These are phyloP conservation scores for Musa balbisiana DNA, from an alignment of 202 grass and related monocot genomes.

Conservation along the genomic window DNA sequence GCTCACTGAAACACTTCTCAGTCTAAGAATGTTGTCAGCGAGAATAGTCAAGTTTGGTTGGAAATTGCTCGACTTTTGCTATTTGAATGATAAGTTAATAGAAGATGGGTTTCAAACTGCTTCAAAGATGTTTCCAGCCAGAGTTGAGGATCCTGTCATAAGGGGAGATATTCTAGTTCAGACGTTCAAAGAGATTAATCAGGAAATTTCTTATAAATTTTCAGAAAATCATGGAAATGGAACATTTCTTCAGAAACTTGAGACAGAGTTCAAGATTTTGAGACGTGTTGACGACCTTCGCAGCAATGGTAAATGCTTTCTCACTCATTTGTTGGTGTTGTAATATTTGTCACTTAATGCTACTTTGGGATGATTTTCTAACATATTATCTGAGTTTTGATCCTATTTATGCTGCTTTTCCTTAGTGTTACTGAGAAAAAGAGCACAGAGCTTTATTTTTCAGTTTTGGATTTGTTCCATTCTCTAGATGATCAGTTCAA, in stretches of 20 bases:
- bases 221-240: conserved; percentile 40
- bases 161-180: conserved; percentile 91
- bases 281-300: conserved; percentile 44
- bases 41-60: conserved; percentile 71
- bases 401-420: neutral
- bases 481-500: neutral
- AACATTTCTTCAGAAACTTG: conserved; percentile 73
- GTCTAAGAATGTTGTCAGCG: conserved; percentile 77
- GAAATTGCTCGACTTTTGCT: conserved; percentile 83
- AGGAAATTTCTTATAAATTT: conserved; percentile 45
- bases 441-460: neutral
- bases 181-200: conserved; percentile 72
- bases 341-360: neutral
- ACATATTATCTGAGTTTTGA: neutral
- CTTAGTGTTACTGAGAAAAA: neutral
- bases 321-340: neutral
- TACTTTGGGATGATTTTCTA: neutral
- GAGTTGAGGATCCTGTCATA: conserved; percentile 83
- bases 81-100: conserved; percentile 60
- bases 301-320: conserved; percentile 45
- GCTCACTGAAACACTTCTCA: conserved; percentile 44
- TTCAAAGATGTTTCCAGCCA: conserved; percentile 79
- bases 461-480: neutral
- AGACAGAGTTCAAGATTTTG: conserved; percentile 74
- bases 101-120: conserved; percentile 39